A percentile compares a stretch with the other conserved stretches of the same genome.
These are phyloP conservation scores for Cladosporium cucumerinum DNA, from an alignment of 2,329 filamentous ascomycete genomes.

Conservation along the genomic window DNA sequence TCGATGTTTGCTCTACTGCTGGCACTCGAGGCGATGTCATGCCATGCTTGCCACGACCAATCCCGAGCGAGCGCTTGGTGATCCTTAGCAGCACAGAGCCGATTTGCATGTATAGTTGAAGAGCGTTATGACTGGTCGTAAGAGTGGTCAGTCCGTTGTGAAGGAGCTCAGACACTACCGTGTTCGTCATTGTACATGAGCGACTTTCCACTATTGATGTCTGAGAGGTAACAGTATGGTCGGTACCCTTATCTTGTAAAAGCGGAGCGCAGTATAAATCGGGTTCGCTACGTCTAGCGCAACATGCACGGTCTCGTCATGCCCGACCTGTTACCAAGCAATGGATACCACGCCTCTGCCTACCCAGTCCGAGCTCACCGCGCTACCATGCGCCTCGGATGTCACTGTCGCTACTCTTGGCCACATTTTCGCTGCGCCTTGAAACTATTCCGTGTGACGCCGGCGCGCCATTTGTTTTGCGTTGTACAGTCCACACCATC, in stretches of 20 bases:
- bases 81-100: background rate
- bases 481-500: background rate
- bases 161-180: background rate
- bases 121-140: background rate
- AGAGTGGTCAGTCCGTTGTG: background rate
- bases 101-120: background rate
- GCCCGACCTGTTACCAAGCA: background rate
- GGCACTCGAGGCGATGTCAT: background rate
- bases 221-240: background rate
- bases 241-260: background rate
- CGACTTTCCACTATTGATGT: background rate
- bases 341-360: constrained; percentile 2
- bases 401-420: background rate
- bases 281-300: background rate
- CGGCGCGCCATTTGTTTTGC: background rate
- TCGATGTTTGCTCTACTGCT: background rate
- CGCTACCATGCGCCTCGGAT: constrained; percentile 10
- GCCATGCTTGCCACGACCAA: background rate
- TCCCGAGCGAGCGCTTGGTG: background rate
- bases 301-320: constrained; percentile 10
- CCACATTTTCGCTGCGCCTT: background rate
- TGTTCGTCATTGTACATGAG: background rate
- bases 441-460: background rate
- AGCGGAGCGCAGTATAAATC: background rate
- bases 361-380: constrained; percentile 3